Percentiles rank a stretch among this genome's conserved stretches.
phyloP scores from a whole-genome alignment of 2,329 filamentous ascomycete genomes.

The Fusarium setosum region DNA sequence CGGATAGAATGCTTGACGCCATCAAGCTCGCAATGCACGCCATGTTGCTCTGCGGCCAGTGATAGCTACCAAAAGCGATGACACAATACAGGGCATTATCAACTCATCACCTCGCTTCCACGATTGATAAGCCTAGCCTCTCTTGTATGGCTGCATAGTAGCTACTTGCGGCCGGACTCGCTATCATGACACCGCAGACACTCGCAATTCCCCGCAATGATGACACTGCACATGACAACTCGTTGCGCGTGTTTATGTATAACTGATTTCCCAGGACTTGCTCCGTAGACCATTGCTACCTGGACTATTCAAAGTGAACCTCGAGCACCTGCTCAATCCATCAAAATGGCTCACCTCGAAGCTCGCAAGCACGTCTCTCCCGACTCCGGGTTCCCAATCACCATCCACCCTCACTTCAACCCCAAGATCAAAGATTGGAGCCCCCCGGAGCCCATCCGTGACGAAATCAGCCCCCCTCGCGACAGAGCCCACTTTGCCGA shows the following conservation, averaged over 20 bases:
- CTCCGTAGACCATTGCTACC: background rate
- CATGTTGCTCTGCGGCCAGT: background rate
- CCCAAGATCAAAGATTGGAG: slow-evolving; percentile 51
- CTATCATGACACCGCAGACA: slow-evolving; percentile 1
- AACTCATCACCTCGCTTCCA: background rate
- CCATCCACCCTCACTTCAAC: slow-evolving; percentile 60
- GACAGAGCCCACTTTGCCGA: slow-evolving; percentile 55
- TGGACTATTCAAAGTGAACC: too few relatives aligned
- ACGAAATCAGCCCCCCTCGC: slow-evolving; percentile 26
- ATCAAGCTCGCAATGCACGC: background rate
- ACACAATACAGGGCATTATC: background rate
- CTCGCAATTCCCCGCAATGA: background rate
- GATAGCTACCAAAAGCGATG: background rate
- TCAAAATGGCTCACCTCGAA: slow-evolving; percentile 49
- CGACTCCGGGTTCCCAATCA: slow-evolving; percentile 59
- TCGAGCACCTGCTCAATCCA: too few relatives aligned
- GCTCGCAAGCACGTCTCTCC: slow-evolving; percentile 59
- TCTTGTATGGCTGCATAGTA: background rate
- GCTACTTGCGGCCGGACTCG: background rate
- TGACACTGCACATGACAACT: background rate
- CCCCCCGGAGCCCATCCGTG: slow-evolving; percentile 8
- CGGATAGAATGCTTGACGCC: too few relatives aligned
- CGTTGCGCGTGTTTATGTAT: background rate
- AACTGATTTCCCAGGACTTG: background rate
- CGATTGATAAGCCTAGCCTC: slow-evolving; percentile 2